Percentiles rank a stretch among this genome's conserved stretches.
phyloP scores from a whole-genome alignment of 164 flowering plant species.

The Taxillus chinensis region DNA sequence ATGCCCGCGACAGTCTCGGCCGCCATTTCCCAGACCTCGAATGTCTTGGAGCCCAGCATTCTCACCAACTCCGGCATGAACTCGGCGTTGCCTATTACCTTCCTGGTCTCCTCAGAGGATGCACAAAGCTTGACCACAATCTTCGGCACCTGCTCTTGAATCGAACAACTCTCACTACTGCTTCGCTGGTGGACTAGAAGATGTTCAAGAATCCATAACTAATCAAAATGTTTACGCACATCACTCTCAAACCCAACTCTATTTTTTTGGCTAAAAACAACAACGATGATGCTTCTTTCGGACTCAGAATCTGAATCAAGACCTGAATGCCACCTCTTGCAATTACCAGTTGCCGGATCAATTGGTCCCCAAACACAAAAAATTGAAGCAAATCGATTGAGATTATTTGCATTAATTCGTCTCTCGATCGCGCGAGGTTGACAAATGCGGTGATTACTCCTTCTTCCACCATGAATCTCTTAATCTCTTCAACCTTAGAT shows the following conservation, averaged over 20 bases:
- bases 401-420: conserved; percentile 40
- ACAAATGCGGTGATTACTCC: conserved; percentile 43
- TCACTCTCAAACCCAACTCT: conserved; percentile 46
- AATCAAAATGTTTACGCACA: conserved; percentile 30
- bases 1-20: conserved; percentile 52
- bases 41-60: conserved; percentile 61
- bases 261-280: conserved; percentile 34
- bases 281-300: conserved; percentile 20
- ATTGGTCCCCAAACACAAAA: conserved; percentile 49
- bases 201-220: conserved; percentile 40
- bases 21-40: conserved; percentile 67
- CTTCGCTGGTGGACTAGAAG: conserved; percentile 37
- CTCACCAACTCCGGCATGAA: conserved; percentile 65
- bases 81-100: conserved; percentile 68
- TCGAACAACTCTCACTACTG: conserved; percentile 51
- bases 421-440: conserved; percentile 34
- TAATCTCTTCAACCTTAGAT: conserved; percentile 76
- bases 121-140: conserved; percentile 39
- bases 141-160: conserved; percentile 65
- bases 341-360: conserved; percentile 28
- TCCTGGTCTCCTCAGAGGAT: conserved; percentile 59
- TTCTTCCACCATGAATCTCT: conserved; percentile 75
- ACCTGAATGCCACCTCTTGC: conserved; percentile 53
- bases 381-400: conserved; percentile 56
- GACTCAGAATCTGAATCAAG: conserved; percentile 44